Conservation (phyloP, 768 basidiomycete genomes). For the Tephrocybe sp. region DNA sequence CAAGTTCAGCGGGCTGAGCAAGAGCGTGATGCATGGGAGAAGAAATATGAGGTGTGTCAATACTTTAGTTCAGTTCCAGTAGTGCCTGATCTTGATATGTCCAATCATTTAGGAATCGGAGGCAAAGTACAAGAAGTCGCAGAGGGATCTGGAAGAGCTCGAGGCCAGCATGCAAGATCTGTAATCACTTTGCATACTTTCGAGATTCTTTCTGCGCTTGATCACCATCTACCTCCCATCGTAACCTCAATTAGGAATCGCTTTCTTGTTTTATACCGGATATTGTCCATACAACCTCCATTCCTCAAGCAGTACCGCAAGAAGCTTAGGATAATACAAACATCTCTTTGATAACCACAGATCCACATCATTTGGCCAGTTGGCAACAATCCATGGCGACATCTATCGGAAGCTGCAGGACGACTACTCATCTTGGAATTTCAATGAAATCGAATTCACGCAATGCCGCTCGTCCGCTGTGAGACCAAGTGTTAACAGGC, state of each 20-base stretch:
- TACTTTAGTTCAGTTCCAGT: not conserved
- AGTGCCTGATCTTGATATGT: constrained; percentile 8
- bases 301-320: constrained; percentile 10
- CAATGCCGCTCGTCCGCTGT: constrained; percentile 84
- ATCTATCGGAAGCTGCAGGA: not conserved
- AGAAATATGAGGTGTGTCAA: constrained; percentile 83
- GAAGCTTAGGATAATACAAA: constrained; percentile 16
- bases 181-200: constrained; percentile 31
- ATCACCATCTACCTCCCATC: not conserved
- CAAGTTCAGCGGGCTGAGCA: constrained; percentile 84
- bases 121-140: constrained; percentile 68
- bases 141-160: constrained; percentile 85
- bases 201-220: constrained; percentile 1
- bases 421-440: constrained; percentile 57
- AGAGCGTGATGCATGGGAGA: constrained; percentile 92
- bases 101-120: constrained; percentile 57
- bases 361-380: not conserved
- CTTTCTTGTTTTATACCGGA: constrained; percentile 13
- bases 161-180: constrained; percentile 72
- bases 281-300: constrained; percentile 9
- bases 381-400: not conserved
- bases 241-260: constrained; percentile 5
- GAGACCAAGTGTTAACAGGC: not conserved
- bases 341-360: constrained; percentile 6
- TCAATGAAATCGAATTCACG: constrained; percentile 87